These are phyloP conservation scores for Hypomyces rosellus DNA, from an alignment of 2,329 filamentous ascomycete genomes.

Conservation along the genomic window DNA sequence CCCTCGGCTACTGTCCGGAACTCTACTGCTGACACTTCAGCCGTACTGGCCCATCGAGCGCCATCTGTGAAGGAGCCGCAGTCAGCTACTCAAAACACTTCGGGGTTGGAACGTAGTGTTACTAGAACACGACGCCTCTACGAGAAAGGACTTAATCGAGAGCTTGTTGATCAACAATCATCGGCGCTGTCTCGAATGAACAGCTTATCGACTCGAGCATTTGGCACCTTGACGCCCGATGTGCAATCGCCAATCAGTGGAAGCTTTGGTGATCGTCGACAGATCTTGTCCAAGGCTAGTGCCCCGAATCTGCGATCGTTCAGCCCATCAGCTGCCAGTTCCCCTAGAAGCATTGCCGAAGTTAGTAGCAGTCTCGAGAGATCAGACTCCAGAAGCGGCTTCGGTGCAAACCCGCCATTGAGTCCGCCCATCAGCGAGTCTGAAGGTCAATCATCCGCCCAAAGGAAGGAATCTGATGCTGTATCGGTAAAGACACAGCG, in stretches of 20 bases:
- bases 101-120: conserved; percentile 53
- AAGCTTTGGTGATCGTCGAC: conserved; percentile 40
- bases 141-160: conserved; percentile 73
- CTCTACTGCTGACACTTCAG: conserved; percentile 83
- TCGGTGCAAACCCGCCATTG: conserved; percentile 33
- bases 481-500: conserved; percentile 23
- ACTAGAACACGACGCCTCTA: conserved; percentile 73
- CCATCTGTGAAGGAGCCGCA: conserved; percentile 47
- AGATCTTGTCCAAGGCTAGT: conserved; percentile 51
- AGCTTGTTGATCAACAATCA: conserved; percentile 72
- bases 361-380: conserved; percentile 25
- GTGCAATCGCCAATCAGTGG: conserved; percentile 40
- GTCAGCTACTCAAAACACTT: conserved; percentile 32
- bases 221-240: conserved; percentile 46
- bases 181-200: conserved; percentile 75
- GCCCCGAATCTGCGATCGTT: conserved; percentile 61
- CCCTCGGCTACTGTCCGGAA: conserved; percentile 59
- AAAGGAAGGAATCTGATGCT: conserved; percentile 28
- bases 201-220: conserved; percentile 59
- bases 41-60: conserved; percentile 62
- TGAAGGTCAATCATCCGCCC: conserved; percentile 53
- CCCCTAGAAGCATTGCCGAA: conserved; percentile 34
- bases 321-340: conserved; percentile 40
- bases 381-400: conserved; percentile 21
- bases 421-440: conserved; percentile 60